Evolutionary conservation across 2,329 filamentous ascomycete species (phyloP).

Genomic region (Macrophomina pseudophaseolina): DNA sequence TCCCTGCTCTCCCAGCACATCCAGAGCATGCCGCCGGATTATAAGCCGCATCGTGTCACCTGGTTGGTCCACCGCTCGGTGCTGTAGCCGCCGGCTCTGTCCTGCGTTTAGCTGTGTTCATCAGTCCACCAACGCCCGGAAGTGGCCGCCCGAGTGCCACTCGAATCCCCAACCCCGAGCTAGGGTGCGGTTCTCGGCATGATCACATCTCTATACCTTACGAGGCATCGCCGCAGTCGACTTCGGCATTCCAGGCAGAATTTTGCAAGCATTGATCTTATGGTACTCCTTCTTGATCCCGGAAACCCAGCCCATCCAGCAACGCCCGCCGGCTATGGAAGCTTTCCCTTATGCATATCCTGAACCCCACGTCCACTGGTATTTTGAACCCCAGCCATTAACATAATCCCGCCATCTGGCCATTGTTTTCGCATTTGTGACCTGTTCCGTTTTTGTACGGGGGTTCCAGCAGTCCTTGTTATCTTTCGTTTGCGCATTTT

Average conservation of each 20-base stretch:
- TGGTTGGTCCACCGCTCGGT: slow-evolving; percentile 16
- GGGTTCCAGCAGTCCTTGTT: not conserved
- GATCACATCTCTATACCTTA: slow-evolving; percentile 16
- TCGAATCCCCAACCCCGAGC: slow-evolving; percentile 5
- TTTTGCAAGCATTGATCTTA: slow-evolving; percentile 26
- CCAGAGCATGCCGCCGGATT: not conserved
- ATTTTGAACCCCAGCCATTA: slow-evolving; percentile 20
- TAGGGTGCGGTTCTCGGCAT: slow-evolving; percentile 14
- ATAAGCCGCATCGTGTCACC: slow-evolving; percentile 18
- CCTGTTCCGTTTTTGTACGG: not conserved
- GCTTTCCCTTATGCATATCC: slow-evolving; percentile 25
- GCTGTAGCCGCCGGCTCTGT: not conserved
- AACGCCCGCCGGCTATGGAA: slow-evolving; percentile 27
- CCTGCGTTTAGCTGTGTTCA: not conserved
- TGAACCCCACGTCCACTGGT: slow-evolving; percentile 20
- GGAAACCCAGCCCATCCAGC: slow-evolving; percentile 25
- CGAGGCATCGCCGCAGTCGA: slow-evolving; percentile 22
- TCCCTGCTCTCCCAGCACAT: slow-evolving; percentile 14
- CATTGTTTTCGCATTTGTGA: not conserved
- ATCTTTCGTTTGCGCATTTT: slow-evolving; percentile 22
- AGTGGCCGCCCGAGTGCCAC: not conserved
- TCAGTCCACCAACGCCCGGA: not conserved
- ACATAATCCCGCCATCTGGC: not conserved
- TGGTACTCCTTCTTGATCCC: slow-evolving; percentile 25
- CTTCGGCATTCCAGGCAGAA: slow-evolving; percentile 21